phyloP scores from a whole-genome alignment of 257 asterid species.

The Orobanche coerulescens region DNA sequence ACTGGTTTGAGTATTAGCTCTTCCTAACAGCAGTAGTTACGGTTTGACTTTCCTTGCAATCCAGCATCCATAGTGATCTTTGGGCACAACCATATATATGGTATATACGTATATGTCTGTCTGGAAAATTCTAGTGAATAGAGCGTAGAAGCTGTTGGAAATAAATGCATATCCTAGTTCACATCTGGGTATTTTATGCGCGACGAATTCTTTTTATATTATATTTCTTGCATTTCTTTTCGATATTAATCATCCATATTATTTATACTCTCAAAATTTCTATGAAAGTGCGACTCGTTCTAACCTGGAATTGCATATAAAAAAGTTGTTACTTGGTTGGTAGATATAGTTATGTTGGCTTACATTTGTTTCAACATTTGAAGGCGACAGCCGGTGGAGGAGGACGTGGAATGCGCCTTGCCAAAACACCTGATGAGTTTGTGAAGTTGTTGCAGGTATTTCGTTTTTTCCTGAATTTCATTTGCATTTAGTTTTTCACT shows the following conservation, averaged over 20 bases:
- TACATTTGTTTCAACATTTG: conserved; percentile 21
- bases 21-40: conserved; percentile 8
- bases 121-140: neutral
- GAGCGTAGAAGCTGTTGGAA: neutral
- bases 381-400: conserved; percentile 99
- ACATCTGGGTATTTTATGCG: neutral
- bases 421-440: conserved; percentile 87
- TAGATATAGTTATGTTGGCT: conserved; percentile 20
- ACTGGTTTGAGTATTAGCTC: neutral
- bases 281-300: neutral
- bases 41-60: neutral
- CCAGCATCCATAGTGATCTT: no score
- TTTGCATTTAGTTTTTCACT: neutral
- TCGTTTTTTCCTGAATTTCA: conserved; percentile 9
- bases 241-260: conserved; percentile 4
- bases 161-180: neutral
- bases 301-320: conserved; percentile 15
- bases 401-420: conserved; percentile 99
- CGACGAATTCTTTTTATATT: neutral
- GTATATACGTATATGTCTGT: neutral
- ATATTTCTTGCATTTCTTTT: neutral
- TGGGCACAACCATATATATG: no score
- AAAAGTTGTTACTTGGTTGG: neutral
- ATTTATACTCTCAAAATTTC: neutral
- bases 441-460: conserved; percentile 91